Evolutionary conservation across 495 filamentous ascomycete species (phyloP).

Genomic region (Penicillium coffeae): DNA sequence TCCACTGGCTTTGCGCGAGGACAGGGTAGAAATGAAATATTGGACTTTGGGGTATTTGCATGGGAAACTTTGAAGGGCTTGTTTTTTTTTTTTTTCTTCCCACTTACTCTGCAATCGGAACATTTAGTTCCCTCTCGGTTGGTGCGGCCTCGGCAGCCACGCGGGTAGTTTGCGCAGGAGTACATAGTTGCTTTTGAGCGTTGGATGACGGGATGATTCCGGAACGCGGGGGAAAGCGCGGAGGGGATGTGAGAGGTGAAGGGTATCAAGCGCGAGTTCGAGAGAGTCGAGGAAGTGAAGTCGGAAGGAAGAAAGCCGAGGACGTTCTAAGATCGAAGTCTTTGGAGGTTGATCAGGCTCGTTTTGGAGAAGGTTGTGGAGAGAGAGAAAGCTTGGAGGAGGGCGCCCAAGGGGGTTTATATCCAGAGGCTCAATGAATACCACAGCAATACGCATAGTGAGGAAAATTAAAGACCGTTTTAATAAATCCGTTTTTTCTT

Average conservation of each 20-base stretch:
- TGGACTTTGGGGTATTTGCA: too few species aligned
- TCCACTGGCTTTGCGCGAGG: too few species aligned
- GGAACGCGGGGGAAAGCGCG: conserved; percentile 3
- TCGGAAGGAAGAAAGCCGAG: too few species aligned
- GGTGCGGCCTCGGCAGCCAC: conserved; percentile 47
- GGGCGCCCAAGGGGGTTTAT: conserved; percentile 16
- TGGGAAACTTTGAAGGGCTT: background rate
- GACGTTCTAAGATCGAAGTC: conserved; percentile 6
- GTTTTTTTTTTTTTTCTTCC: background rate
- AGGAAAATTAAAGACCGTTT: background rate
- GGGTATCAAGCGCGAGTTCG: too few species aligned
- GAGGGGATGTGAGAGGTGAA: background rate
- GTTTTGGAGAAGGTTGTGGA: background rate
- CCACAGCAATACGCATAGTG: background rate
- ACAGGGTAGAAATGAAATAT: too few species aligned
- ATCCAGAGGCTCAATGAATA: conserved; percentile 18
- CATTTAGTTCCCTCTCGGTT: conserved; percentile 44
- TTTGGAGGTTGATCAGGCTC: background rate
- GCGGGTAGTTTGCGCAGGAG: conserved; percentile 50
- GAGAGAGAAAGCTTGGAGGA: background rate
- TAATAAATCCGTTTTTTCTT: background rate
- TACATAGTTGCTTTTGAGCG: too few species aligned
- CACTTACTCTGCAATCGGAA: conserved; percentile 46
- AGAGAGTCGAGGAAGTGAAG: too few species aligned
- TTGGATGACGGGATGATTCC: too few species aligned